These are phyloP conservation scores for Ophiostoma sp. DNA, from an alignment of 2,329 filamentous ascomycete species.

Conservation along the genomic window DNA sequence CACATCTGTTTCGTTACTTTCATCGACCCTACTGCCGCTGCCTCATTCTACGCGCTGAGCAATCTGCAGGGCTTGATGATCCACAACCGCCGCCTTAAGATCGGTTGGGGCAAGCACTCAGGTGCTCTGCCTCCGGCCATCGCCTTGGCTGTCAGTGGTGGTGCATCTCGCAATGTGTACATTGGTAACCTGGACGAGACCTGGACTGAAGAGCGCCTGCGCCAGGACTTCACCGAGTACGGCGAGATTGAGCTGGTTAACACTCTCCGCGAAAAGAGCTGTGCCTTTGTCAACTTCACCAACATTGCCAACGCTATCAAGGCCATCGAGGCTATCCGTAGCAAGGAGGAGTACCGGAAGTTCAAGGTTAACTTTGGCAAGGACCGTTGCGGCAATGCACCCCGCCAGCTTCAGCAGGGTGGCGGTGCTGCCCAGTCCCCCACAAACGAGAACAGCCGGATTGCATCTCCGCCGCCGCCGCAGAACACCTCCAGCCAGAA, in stretches of 20 bases:
- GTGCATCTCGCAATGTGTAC: conserved; percentile 97
- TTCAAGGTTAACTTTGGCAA: conserved; percentile 99
- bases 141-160: conserved; percentile 89
- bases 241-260: conserved; percentile 98
- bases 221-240: conserved; percentile 95
- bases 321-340: conserved; percentile 91
- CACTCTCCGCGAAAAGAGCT: conserved; percentile 95
- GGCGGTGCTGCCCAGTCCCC: conserved; percentile 52
- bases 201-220: conserved; percentile 91
- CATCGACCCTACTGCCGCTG: conserved; percentile 95
- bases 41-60: conserved; percentile 95
- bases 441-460: conserved; percentile 54
- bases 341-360: conserved; percentile 91
- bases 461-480: conserved; percentile 50
- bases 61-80: conserved; percentile 99
- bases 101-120: conserved; percentile 99
- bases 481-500: conserved; percentile 44
- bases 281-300: conserved; percentile 98
- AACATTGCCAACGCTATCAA: conserved; percentile 99
- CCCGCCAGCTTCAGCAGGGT: conserved; percentile 65
- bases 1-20: conserved; percentile 99
- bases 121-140: conserved; percentile 93
- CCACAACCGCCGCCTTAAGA: conserved; percentile 94
- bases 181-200: conserved; percentile 95
- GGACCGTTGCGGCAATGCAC: conserved; percentile 93